phyloP scores from a whole-genome alignment of 2,329 filamentous ascomycete species.

The Neoarthrinium moseri region DNA sequence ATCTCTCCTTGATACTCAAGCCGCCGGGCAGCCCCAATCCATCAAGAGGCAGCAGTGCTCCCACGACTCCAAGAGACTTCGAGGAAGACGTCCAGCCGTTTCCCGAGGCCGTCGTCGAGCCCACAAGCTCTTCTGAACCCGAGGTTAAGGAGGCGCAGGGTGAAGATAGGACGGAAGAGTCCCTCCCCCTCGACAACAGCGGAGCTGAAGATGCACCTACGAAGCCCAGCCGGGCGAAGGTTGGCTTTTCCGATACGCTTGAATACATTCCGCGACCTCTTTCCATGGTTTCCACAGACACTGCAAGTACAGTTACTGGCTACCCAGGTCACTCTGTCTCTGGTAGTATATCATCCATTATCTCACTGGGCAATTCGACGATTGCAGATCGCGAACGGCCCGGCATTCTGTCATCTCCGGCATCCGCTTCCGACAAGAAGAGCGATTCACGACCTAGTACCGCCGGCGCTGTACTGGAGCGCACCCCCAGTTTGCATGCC shows the following conservation, averaged over 20 bases:
- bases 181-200: background rate
- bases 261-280: conserved; percentile 82
- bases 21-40: conserved; percentile 54
- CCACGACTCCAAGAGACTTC: conserved; percentile 56
- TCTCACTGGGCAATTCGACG: conserved; percentile 55
- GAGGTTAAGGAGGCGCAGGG: background rate
- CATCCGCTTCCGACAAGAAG: conserved; percentile 41
- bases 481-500: conserved; percentile 35
- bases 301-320: conserved; percentile 72
- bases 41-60: conserved; percentile 60
- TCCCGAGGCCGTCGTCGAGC: conserved; percentile 13
- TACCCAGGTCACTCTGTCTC: conserved; percentile 71
- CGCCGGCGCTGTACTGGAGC: conserved; percentile 67
- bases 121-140: conserved; percentile 5
- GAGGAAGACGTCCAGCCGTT: conserved; percentile 29
- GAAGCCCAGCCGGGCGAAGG: conserved; percentile 55
- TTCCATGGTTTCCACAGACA: conserved; percentile 82
- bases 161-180: background rate
- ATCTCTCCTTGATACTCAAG: conserved; percentile 69
- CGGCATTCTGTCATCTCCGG: conserved; percentile 34
- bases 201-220: conserved; percentile 1
- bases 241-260: conserved; percentile 81
- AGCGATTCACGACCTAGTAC: conserved; percentile 63
- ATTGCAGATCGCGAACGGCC: conserved; percentile 39
- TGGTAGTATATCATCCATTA: conserved; percentile 76